Base-by-base conservation (phyloP, 2,329 filamentous ascomycete species). In the Trichoderma koningiopsis region DNA sequence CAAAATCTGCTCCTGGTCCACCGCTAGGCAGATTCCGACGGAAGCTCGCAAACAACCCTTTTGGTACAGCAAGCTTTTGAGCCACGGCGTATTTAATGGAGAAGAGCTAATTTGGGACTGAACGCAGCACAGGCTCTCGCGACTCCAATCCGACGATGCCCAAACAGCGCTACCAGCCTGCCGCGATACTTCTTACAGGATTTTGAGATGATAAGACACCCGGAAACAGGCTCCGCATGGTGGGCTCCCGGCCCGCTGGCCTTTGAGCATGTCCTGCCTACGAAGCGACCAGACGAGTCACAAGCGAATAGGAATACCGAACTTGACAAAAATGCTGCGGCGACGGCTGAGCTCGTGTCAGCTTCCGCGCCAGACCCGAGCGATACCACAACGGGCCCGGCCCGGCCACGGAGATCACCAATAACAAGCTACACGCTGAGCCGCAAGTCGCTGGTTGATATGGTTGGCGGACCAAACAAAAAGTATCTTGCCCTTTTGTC, bases 111-210 rank as follows among this genome's bases (percentile, higher is more conserved):
- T 57, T 29, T n/a, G n/a, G 5, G 11, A 57, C 13, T 35, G 11
- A 35, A 35, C 4, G 29, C 67, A 91, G 90, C 91, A 3, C 84
- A 84, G 56, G 86, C 88, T 7, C 84, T 94, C 27, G 86, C 86
- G 35, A 86, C 86, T 0, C 87, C 88, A 0, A 68, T 90, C 27
- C 88, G 91, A 66, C 73, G 77, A 68, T 92, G 90, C 74, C 74
- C 78, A 27, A 75, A 85, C 37, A 88, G 88, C 1, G 71, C 74
- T 0, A 75, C 77, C 0, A 74, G 75, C 1, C 77, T 92, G 7
- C 91, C 91, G 1, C 78, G 77, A 16, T 88, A 85, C 74, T 91
- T 93, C 75, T 80, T 92, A 5, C 86, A 91, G 67, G 82, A 86
- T 37, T 89, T 93, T 70, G 83, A 84, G 33, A 74, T 88, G 2